Base-by-base conservation (phyloP, 176 grass and related monocot genomes). In the Alloteropsis semialata region DNA sequence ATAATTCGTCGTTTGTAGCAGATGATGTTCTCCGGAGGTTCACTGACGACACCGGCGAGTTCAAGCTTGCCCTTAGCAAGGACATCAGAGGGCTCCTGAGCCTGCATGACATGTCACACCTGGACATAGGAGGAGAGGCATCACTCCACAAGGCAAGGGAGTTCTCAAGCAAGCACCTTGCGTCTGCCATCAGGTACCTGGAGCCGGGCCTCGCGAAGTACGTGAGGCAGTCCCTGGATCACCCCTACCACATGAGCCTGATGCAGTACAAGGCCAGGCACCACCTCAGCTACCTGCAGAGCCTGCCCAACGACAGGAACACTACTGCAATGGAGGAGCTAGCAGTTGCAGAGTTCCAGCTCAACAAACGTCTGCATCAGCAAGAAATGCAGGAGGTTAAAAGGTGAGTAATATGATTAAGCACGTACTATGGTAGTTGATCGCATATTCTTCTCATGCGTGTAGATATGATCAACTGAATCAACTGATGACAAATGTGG, bases 71-170 rank as follows among this genome's bases (percentile, higher is more conserved):
- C 42, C 44, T 86, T 5, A 77, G 53, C 67, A 81, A 76, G 29
- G 74, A 96, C 21, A 83, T 89, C 3, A 39, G 37, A 21, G 88
- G 90, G 1, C 17, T 96, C n/a, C 36, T 93, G 1, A 87, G 76
- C 80, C 64, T 96, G 79, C 90, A 93, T 10, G 90, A 96, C 72
- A 32, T 90, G 61, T 96, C 93, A 12, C 75, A 87, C 16, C 18
- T 96, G 22, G 89, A 89, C 63, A 91, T 66, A 3, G 90, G 93
- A 39, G 86, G 43, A 49, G 91, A 96, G 27, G 6, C n/a, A 25
- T 21, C 34, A 6, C 85, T 96, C 1, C 65, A 78, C 53, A 85
- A 87, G 50, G 93, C 90, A 55, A 86, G 88, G 46, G 79, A 92
- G 41, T 96, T 91, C 80, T 86, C 90, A 25, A 37, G 5, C 19